phyloP scores from a whole-genome alignment of 1,284 basidiomycete genomes.

The Coniophora puteana region DNA sequence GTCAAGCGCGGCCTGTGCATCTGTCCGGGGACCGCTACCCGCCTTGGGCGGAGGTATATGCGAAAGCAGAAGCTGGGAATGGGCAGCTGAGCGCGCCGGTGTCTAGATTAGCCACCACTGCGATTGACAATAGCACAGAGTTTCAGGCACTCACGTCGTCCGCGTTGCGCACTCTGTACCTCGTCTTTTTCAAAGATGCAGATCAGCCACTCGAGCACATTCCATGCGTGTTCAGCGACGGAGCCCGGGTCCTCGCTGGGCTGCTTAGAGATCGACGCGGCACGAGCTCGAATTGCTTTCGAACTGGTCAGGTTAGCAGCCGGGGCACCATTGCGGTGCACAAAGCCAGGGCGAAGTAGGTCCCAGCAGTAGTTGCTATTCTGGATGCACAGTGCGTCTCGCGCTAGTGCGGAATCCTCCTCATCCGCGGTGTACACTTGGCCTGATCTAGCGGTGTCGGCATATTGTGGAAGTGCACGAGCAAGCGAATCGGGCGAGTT shows the following conservation, averaged over 20 bases:
- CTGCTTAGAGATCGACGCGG: constrained; percentile 17
- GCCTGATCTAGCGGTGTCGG: too few relatives aligned
- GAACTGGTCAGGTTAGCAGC: constrained; percentile 26
- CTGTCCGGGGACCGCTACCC: constrained; percentile 48
- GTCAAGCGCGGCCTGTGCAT: constrained; percentile 52
- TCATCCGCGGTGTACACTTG: constrained; percentile 20
- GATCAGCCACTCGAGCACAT: constrained; percentile 61
- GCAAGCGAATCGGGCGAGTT: constrained; percentile 52
- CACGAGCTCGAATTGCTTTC: constrained; percentile 28
- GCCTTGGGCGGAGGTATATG: constrained; percentile 62
- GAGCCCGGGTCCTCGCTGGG: constrained; percentile 21
- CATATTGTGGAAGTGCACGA: constrained; percentile 52
- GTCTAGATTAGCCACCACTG: constrained; percentile 10
- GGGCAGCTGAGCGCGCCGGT: constrained; percentile 35
- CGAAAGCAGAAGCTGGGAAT: constrained; percentile 57
- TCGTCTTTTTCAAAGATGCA: constrained; percentile 64
- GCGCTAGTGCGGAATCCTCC: constrained; percentile 54
- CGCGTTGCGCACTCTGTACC: constrained; percentile 24
- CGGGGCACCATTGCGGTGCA: constrained; percentile 31
- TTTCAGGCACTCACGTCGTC: constrained; percentile 30
- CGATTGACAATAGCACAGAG: constrained; percentile 18
- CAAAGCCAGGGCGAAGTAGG: constrained; percentile 52
- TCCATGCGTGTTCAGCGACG: constrained; percentile 61
- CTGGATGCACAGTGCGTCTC: constrained; percentile 47
- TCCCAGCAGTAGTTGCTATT: constrained; percentile 58